Evolutionary conservation across 164 flowering plant species (phyloP).

Genomic region (Liquidambar formosana): DNA sequence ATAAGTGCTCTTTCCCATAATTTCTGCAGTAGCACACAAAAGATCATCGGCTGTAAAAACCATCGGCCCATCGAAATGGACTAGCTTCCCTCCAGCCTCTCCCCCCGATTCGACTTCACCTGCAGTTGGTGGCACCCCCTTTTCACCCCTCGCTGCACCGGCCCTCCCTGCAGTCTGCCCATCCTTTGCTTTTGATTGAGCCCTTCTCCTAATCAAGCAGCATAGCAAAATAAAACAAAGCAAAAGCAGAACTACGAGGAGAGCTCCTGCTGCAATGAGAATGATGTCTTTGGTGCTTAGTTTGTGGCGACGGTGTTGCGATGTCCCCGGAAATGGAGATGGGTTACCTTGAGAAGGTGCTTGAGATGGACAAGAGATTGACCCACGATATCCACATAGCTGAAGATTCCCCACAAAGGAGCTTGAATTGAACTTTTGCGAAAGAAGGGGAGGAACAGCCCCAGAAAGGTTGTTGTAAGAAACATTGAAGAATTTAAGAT

Average conservation of each 20-base stretch:
- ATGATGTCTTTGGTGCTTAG: constrained; percentile 67
- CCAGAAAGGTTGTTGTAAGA: constrained; percentile 91
- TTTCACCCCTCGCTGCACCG: constrained; percentile 21
- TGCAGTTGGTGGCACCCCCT: constrained; percentile 29
- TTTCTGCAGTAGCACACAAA: constrained; percentile 93
- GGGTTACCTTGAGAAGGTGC: constrained; percentile 41
- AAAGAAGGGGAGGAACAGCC: constrained; percentile 62
- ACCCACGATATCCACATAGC: constrained; percentile 75
- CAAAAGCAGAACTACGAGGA: constrained; percentile 57
- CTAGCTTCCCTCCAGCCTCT: constrained; percentile 85
- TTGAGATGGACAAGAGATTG: constrained; percentile 56
- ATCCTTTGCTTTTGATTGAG: constrained; percentile 31
- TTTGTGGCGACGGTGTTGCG: constrained; percentile 26
- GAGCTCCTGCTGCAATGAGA: constrained; percentile 71
- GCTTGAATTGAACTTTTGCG: constrained; percentile 72
- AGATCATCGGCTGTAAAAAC: constrained; percentile 92
- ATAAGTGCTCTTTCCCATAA: constrained; percentile 93
- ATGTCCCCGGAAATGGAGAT: constrained; percentile 28
- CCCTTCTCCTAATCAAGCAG: constrained; percentile 61
- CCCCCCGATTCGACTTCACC: constrained; percentile 59
- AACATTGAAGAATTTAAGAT: constrained; percentile 66
- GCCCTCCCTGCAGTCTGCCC: constrained; percentile 19
- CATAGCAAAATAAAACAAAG: constrained; percentile 63
- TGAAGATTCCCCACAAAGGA: constrained; percentile 83
- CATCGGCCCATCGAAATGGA: constrained; percentile 90